phyloP scores from a whole-genome alignment of 495 filamentous ascomycete genomes.

The Tricharina praecox region DNA sequence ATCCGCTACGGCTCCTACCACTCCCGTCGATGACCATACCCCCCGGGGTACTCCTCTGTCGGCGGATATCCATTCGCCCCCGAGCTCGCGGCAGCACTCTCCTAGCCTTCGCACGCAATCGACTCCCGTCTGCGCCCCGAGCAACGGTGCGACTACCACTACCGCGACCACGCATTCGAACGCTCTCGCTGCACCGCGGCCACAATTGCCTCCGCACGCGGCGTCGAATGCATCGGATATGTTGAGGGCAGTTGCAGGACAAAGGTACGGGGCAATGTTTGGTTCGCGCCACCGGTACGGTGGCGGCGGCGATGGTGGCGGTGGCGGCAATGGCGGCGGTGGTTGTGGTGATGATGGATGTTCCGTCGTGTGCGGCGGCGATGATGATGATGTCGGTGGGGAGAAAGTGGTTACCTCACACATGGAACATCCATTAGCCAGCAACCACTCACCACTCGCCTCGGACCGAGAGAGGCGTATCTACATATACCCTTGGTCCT shows the following conservation, averaged over 20 bases:
- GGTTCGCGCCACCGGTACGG: too few relatives aligned
- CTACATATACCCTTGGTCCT: not conserved
- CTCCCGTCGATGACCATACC: not conserved
- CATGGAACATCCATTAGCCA: too few relatives aligned
- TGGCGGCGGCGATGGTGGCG: too few relatives aligned
- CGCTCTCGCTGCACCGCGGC: slow-evolving; percentile 22
- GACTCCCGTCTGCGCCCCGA: not conserved
- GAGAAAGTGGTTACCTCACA: too few relatives aligned
- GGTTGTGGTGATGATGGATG: too few relatives aligned
- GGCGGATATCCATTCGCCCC: slow-evolving; percentile 2
- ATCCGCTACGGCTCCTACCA: slow-evolving; percentile 1
- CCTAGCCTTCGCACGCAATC: slow-evolving; percentile 1
- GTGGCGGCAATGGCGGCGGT: too few relatives aligned
- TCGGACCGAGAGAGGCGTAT: not conserved
- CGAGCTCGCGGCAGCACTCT: slow-evolving; percentile 4
- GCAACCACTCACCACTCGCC: too few relatives aligned
- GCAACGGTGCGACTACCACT: slow-evolving; percentile 6
- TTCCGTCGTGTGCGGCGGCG: too few relatives aligned
- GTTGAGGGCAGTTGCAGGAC: slow-evolving; percentile 25
- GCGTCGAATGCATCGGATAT: slow-evolving; percentile 22
- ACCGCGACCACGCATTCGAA: slow-evolving; percentile 23
- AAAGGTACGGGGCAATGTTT: slow-evolving; percentile 18
- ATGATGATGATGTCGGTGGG: too few relatives aligned
- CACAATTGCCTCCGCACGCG: slow-evolving; percentile 23
- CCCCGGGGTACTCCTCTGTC: not conserved